Conservation (phyloP, 495 filamentous ascomycete species). For the Penicillium maclennaniae region DNA sequence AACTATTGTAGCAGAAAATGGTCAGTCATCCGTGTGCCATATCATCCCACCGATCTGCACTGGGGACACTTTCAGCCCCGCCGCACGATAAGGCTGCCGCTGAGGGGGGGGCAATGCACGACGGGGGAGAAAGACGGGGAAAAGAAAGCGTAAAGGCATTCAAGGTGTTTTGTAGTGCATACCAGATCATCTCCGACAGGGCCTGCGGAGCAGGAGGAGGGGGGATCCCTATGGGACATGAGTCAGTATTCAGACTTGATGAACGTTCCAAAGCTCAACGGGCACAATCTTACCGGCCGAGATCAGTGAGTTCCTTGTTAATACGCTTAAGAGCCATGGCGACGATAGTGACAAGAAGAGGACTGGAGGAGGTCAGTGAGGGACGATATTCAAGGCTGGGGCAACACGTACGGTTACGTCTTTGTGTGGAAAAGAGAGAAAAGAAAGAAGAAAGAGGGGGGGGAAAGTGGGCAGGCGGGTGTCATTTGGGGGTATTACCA, state of each 20-base stretch:
- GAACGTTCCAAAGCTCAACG: not conserved
- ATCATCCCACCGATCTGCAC: constrained; percentile 5
- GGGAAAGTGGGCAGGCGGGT: constrained; percentile 25
- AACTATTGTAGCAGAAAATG: constrained; percentile 58
- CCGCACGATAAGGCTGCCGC: constrained; percentile 18
- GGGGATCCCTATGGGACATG: constrained; percentile 70
- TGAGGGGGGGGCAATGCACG: not conserved
- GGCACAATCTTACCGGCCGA: constrained; percentile 77
- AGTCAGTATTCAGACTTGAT: constrained; percentile 8
- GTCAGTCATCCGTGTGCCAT: constrained; percentile 21
- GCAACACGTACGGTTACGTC: constrained; percentile 29
- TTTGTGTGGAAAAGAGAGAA: constrained; percentile 31
- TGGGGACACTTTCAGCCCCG: constrained; percentile 18
- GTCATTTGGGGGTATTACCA: constrained; percentile 21
- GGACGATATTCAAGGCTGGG: not conserved
- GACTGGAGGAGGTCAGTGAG: constrained; percentile 2
- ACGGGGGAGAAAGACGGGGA: constrained; percentile 4
- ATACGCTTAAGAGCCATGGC: constrained; percentile 98
- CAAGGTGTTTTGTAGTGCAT: constrained; percentile 54
- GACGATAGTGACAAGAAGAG: constrained; percentile 23
- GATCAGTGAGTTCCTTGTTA: constrained; percentile 99
- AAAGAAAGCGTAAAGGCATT: constrained; percentile 2
- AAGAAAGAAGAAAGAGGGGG: constrained; percentile 28
- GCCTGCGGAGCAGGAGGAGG: constrained; percentile 96
- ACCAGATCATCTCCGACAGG: constrained; percentile 97